phyloP scores from a whole-genome alignment of 257 asterid species.

The Capsicum rhomboideum region DNA sequence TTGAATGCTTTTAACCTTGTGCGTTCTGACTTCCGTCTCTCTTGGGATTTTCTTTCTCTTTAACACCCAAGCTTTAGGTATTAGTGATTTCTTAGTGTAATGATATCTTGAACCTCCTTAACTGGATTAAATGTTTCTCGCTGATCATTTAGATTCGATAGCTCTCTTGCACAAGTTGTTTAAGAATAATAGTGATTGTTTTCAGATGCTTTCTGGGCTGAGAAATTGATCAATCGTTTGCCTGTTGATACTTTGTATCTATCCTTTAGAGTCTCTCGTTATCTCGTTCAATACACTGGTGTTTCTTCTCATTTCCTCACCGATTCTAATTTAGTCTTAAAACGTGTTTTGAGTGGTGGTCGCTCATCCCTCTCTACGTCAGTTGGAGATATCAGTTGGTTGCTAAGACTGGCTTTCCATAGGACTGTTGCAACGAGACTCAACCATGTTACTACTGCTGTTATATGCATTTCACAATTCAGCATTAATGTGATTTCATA shows the following conservation, averaged over 20 bases:
- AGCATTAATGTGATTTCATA: not conserved
- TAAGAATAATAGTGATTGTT: no score
- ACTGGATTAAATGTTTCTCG: no score
- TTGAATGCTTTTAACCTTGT: no score
- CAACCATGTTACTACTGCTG: not conserved
- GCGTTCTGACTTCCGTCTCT: no score
- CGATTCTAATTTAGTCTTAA: not conserved
- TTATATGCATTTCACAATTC: not conserved
- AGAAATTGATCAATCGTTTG: not conserved
- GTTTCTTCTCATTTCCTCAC: not conserved
- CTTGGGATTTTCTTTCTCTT: no score
- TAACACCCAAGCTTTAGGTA: no score
- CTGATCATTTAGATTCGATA: not conserved
- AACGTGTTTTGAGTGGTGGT: not conserved
- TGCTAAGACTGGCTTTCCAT: not conserved
- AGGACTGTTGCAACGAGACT: not conserved
- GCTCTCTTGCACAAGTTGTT: not conserved
- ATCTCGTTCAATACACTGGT: not conserved
- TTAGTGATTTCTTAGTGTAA: no score
- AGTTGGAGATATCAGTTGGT: not conserved
- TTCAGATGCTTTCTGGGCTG: not conserved
- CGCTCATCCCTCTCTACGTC: not conserved
- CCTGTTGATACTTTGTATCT: not conserved
- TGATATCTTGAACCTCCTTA: no score
- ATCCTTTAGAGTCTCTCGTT: not conserved